Base-by-base conservation (phyloP, 2,329 filamentous ascomycete species). In the Monosporascus sp. region DNA sequence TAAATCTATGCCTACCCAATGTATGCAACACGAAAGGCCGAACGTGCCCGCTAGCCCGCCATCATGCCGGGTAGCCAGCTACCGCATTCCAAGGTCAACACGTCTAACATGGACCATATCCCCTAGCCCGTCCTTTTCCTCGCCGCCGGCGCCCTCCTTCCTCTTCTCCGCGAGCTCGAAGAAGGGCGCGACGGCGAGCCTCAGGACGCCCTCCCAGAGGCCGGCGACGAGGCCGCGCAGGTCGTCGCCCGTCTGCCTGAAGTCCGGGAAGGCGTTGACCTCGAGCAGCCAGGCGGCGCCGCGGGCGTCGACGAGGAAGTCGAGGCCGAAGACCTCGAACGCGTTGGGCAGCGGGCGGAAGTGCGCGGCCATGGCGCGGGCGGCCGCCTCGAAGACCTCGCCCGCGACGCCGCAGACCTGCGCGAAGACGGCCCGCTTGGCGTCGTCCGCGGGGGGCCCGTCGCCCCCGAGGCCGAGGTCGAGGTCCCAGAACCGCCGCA, bases 191-290 rank as follows among this genome's bases (percentile, higher is more conserved):
- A 96, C 81, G 2, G 78, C 89, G 59, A 80, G 73, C 52, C 83
- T 77, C 43, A 96, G 77, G 22, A 90, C 86, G 11, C 83, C 88
- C 63, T 83, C 79, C 78, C 95, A 94, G 60, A 99, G 77, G 7
- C 85, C 87, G 20, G 77, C 81, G 24, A 99, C 86, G 41, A 97
- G 71, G 0, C 74, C 81, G 66, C 80, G 83, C 59, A 96, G 71
- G 53, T 88, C 86, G 7, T 80, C 79, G 0, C 94, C 94, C 17
- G 91, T 96, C 81, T 97, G 93, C 66, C 82, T 85, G 67, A 97
- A 97, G 73, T 99, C 94, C 9, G 94, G 94, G 72, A 96, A 99
- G 0, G 93, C 90, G 75, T 99, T 99, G 34, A 96, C 83, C 75
- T 99, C 94, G 53, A 99, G 75, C 64, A 99, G 69, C 84, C 86